Evolutionary conservation across 306 rosid species (phyloP).

Genomic region (Gynostemma pentaphyllum): DNA sequence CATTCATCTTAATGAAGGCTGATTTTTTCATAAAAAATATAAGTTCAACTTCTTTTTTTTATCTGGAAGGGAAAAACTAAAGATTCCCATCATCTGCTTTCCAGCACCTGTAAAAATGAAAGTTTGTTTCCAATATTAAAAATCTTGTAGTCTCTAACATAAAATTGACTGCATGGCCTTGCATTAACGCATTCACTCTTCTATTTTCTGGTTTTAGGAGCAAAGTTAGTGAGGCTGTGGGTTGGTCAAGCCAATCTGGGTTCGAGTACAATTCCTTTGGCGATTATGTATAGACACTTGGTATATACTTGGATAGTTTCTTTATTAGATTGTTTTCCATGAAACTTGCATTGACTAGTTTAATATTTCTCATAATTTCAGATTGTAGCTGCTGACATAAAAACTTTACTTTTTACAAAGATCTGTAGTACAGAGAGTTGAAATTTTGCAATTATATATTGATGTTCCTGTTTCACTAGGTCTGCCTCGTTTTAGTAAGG

Average conservation of each 20-base stretch:
- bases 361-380: not conserved
- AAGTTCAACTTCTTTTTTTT: too few relatives aligned
- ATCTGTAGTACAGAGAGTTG: not conserved
- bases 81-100: too few relatives aligned
- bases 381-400: not conserved
- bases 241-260: conserved; percentile 39
- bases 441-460: not conserved
- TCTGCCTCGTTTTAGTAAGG: not conserved
- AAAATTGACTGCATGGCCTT: not conserved
- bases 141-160: too few relatives aligned
- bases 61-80: too few relatives aligned
- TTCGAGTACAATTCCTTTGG: conserved; percentile 46
- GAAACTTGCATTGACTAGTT: not conserved
- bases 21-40: too few relatives aligned
- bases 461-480: not conserved
- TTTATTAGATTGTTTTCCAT: conserved; percentile 3
- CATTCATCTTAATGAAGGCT: too few relatives aligned
- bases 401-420: not conserved
- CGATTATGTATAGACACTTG: conserved; percentile 42
- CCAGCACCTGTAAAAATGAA: too few relatives aligned
- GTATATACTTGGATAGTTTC: conserved; percentile 27
- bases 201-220: conserved; percentile 35
- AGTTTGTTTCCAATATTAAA: too few relatives aligned
- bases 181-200: not conserved
- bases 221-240: conserved; percentile 51